phyloP scores from a whole-genome alignment of 2,329 filamentous ascomycete species.

The Aspergillus pseudonomiae region DNA sequence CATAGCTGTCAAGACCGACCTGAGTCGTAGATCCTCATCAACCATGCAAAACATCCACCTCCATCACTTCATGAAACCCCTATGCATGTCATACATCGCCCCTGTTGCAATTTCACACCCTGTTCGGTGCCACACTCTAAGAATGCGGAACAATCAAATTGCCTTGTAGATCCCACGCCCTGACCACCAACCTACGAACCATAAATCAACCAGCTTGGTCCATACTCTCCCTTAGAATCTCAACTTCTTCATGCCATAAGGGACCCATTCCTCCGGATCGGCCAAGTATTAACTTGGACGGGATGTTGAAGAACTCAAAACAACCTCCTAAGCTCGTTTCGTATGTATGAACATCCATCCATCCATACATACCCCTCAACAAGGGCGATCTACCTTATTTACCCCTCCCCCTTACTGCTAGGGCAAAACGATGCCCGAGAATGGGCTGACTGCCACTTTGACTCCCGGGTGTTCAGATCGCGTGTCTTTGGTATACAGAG shows the following conservation, averaged over 20 bases:
- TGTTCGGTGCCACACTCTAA: neutral
- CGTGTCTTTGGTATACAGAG: neutral
- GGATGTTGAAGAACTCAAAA: neutral
- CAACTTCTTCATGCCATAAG: neutral
- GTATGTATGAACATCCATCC: neutral
- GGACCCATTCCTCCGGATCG: neutral
- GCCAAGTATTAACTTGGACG: neutral
- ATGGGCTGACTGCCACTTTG: neutral
- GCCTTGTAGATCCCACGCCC: conserved; percentile 1
- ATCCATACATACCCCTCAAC: conserved; percentile 1
- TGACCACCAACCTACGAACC: neutral
- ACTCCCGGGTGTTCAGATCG: neutral
- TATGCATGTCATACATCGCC: conserved; percentile 1
- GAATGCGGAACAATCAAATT: neutral
- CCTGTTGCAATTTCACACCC: neutral
- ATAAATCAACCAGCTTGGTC: neutral
- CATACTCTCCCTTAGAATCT: neutral
- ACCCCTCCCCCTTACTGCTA: conserved; percentile 7
- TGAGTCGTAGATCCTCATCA: neutral
- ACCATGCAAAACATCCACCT: neutral
- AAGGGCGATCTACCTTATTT: conserved; percentile 1
- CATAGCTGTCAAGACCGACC: neutral
- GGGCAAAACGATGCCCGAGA: neutral
- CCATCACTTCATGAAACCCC: neutral
- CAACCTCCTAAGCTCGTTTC: neutral